Evolutionary conservation across 2,329 filamentous ascomycete species (phyloP).

Genomic region (Fusarium nanum): DNA sequence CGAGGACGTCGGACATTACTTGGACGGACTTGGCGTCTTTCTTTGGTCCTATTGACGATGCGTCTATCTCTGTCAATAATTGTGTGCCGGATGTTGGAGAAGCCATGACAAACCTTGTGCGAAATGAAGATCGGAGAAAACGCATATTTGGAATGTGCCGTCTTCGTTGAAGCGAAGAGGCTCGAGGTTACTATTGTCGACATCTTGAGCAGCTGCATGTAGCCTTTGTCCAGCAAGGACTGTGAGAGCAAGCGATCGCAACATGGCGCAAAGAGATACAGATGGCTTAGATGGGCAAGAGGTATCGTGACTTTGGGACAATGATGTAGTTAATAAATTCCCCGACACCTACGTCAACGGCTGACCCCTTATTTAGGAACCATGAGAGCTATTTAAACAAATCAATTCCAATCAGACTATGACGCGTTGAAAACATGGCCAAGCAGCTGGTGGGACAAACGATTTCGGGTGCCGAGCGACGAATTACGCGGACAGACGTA

Average conservation of each 20-base stretch:
- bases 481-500: conserved; percentile 18
- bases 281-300: not conserved
- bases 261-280: not conserved
- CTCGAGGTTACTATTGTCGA: conserved; percentile 25
- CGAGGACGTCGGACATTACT: conserved; percentile 53
- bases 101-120: conserved; percentile 19
- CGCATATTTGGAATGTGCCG: conserved; percentile 31
- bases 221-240: conserved; percentile 8
- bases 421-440: conserved; percentile 27
- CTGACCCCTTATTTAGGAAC: not conserved
- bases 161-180: conserved; percentile 29
- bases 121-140: conserved; percentile 39
- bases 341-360: not conserved
- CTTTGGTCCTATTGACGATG: conserved; percentile 46
- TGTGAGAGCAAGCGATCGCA: conserved; percentile 13
- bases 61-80: conserved; percentile 10
- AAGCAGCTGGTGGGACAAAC: not conserved
- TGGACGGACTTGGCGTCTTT: conserved; percentile 52
- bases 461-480: conserved; percentile 20
- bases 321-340: not conserved
- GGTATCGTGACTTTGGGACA: not conserved
- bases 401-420: not conserved
- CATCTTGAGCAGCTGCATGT: not conserved
- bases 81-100: not conserved
- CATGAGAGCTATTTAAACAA: not conserved